A percentile compares a stretch with the other conserved stretches of the same genome.
phyloP scores from a whole-genome alignment of 345 rosid species.

The Noccaea bulbosa region DNA sequence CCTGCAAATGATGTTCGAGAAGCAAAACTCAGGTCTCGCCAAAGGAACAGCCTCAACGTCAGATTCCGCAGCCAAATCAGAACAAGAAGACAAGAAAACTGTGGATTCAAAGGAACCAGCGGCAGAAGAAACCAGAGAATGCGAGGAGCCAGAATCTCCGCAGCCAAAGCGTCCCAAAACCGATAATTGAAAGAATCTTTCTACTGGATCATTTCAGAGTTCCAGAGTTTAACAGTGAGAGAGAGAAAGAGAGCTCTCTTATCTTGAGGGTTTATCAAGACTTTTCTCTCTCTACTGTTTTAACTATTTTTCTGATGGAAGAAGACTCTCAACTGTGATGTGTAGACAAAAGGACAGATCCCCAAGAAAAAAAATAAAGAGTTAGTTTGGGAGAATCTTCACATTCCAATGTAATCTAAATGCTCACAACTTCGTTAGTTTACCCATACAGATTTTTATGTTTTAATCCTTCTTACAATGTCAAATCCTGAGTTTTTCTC shows the following conservation, averaged over 20 bases:
- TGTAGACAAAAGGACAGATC: conserved; percentile 41
- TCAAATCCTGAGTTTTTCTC: background rate
- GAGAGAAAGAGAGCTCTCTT: conserved; percentile 23
- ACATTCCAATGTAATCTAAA: conserved; percentile 39
- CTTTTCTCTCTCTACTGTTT: conserved; percentile 32
- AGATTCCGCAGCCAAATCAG: conserved; percentile 43
- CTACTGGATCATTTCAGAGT: conserved; percentile 20
- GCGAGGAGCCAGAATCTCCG: conserved; percentile 40
- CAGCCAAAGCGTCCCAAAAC: conserved; percentile 42
- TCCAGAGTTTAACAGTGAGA: conserved; percentile 33
- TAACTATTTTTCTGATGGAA: conserved; percentile 35
- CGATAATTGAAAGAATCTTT: conserved; percentile 31
- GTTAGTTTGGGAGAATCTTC: conserved; percentile 41
- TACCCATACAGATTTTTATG: conserved; percentile 20
- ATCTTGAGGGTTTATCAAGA: conserved; percentile 12
- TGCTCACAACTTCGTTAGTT: conserved; percentile 36
- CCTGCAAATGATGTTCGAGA: conserved; percentile 97
- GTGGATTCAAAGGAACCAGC: conserved; percentile 30
- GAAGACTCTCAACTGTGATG: conserved; percentile 39
- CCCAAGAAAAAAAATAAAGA: conserved; percentile 33
- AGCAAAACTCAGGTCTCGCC: conserved; percentile 69
- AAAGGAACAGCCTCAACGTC: conserved; percentile 61
- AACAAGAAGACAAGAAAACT: conserved; percentile 47
- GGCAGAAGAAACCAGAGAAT: conserved; percentile 36
- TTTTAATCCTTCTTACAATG: conserved; percentile 14